A percentile compares a stretch with the other conserved stretches of the same genome.
These are phyloP conservation scores for Boletales sp. DNA, from an alignment of 768 basidiomycete genomes.

Conservation along the genomic window DNA sequence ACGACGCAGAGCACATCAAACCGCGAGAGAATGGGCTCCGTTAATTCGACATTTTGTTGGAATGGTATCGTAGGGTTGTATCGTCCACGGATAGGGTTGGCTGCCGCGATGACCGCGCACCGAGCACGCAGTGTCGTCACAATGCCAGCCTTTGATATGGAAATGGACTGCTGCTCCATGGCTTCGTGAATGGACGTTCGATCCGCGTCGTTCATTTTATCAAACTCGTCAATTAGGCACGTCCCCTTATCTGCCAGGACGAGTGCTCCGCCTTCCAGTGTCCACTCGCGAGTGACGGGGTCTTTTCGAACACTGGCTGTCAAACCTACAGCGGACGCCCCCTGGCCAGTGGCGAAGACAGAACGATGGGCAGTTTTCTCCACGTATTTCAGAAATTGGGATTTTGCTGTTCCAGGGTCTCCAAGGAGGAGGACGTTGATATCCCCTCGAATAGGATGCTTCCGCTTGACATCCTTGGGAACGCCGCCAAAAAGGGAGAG, in stretches of 20 bases:
- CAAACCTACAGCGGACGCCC: constrained; percentile 96
- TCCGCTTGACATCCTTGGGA: constrained; percentile 93
- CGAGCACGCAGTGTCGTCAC: constrained; percentile 97
- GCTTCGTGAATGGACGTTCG: constrained; percentile 99
- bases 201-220: constrained; percentile 99
- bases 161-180: constrained; percentile 99
- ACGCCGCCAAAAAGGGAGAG: constrained; percentile 94
- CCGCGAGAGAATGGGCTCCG: constrained; percentile 95
- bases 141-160: constrained; percentile 98
- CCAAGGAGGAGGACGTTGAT: constrained; percentile 96
- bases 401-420: constrained; percentile 98
- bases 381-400: constrained; percentile 97
- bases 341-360: constrained; percentile 97
- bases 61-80: constrained; percentile 99
- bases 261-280: constrained; percentile 94
- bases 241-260: constrained; percentile 99
- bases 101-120: constrained; percentile 96
- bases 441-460: constrained; percentile 94
- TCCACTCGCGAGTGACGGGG: constrained; percentile 97
- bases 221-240: constrained; percentile 98
- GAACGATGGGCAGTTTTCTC: constrained; percentile 98
- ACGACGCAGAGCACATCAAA: constrained; percentile 99
- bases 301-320: constrained; percentile 99
- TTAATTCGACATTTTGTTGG: constrained; percentile 97
- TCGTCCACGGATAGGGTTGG: constrained; percentile 94